Evolutionary conservation across 2,329 filamentous ascomycete genomes (phyloP).

Genomic region (Penicillium sp.): DNA sequence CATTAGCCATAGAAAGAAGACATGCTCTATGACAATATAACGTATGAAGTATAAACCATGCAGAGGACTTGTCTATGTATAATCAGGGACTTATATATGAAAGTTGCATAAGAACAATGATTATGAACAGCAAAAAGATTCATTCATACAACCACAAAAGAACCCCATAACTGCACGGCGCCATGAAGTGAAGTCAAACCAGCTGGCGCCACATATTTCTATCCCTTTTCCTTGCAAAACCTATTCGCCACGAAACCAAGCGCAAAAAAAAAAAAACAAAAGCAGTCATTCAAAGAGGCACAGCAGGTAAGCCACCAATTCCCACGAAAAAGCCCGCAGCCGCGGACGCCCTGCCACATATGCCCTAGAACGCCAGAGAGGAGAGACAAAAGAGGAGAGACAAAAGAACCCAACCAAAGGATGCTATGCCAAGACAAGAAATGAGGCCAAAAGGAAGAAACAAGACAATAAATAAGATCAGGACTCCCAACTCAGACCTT

Average conservation of each 20-base stretch:
- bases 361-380: conserved; percentile 9
- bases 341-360: conserved; percentile 4
- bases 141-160: conserved; percentile 5
- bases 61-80: not conserved
- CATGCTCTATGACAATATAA: not conserved
- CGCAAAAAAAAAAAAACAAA: not conserved
- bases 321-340: not conserved
- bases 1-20: not conserved
- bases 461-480: not conserved
- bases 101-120: not conserved
- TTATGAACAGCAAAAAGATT: conserved; percentile 2
- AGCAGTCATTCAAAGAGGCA: not conserved
- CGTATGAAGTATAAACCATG: no score
- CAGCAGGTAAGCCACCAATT: conserved; percentile 4
- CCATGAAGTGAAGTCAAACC: conserved; percentile 3
- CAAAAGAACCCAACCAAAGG: not conserved
- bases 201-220: conserved; percentile 11
- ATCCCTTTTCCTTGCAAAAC: conserved; percentile 4
- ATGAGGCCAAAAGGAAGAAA: not conserved
- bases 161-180: conserved; percentile 1
- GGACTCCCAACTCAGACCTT: not conserved
- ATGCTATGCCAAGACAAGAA: conserved; percentile 5
- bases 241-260: conserved; percentile 1
- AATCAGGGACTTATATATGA: not conserved
- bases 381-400: not conserved